These are phyloP conservation scores for Fusarium miscanthi DNA, from an alignment of 2,329 filamentous ascomycete genomes.

Conservation along the genomic window DNA sequence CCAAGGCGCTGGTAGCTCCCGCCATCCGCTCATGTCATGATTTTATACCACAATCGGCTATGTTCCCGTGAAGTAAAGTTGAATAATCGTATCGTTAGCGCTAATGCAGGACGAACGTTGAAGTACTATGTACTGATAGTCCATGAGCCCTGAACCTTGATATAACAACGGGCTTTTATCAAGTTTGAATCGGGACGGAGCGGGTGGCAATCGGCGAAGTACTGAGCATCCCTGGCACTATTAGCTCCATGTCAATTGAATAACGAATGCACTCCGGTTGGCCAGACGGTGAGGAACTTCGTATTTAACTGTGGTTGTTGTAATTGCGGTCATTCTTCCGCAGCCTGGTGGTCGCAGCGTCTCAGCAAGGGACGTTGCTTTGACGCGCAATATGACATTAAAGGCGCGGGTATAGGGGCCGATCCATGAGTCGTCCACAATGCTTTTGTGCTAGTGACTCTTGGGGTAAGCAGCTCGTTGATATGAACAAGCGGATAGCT, in stretches of 20 bases:
- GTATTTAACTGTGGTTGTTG: conserved; percentile 22
- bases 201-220: conserved; percentile 17
- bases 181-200: conserved; percentile 25
- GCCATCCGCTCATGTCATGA: conserved; percentile 34
- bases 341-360: conserved; percentile 37
- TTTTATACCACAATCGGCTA: conserved; percentile 17
- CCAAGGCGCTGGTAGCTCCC: conserved; percentile 25
- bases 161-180: conserved; percentile 22
- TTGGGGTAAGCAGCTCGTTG: background rate
- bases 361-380: conserved; percentile 19
- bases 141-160: conserved; percentile 27
- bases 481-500: conserved; percentile 2
- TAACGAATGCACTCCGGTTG: conserved; percentile 18
- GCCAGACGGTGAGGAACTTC: conserved; percentile 31
- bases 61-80: conserved; percentile 23
- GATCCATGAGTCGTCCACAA: background rate
- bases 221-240: background rate
- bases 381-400: conserved; percentile 14
- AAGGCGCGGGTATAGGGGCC: conserved; percentile 12
- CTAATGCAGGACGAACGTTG: conserved; percentile 26
- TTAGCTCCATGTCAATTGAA: background rate
- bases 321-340: conserved; percentile 33
- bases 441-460: background rate
- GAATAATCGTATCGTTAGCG: conserved; percentile 19
- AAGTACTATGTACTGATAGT: background rate